phyloP scores from a whole-genome alignment of 176 grass and related monocot species.

The Musa troglodytarum region DNA sequence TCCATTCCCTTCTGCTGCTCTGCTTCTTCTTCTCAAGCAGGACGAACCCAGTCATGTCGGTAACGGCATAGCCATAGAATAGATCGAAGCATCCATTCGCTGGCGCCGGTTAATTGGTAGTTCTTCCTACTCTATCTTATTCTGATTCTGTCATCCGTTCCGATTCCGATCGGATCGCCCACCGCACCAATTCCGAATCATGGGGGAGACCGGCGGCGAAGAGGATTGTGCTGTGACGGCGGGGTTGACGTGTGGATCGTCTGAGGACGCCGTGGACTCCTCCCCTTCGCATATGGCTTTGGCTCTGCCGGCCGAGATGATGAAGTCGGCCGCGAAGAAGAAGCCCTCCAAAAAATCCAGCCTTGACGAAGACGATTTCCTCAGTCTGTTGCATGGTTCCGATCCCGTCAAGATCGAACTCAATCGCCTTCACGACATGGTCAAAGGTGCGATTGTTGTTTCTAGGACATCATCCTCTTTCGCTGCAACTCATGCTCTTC shows the following conservation, averaged over 20 bases:
- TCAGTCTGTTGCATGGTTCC: conserved; percentile 9
- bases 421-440: conserved; percentile 8
- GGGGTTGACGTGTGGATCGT: neutral
- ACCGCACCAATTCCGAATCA: neutral
- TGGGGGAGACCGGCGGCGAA: conserved; percentile 2
- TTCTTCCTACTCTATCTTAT: neutral
- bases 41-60: neutral
- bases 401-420: conserved; percentile 22
- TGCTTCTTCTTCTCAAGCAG: too few relatives aligned
- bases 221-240: neutral
- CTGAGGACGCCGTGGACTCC: neutral
- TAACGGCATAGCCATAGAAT: neutral
- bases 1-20: neutral
- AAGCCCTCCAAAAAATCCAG: conserved; percentile 11
- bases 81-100: neutral
- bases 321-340: neutral
- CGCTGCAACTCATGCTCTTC: too few relatives aligned
- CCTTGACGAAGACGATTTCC: conserved; percentile 17
- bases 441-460: neutral
- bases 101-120: neutral
- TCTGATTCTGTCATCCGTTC: neutral
- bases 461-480: neutral
- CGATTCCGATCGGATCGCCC: neutral
- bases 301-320: neutral
- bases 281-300: neutral